A percentile compares a stretch with the other conserved stretches of the same genome.
phyloP scores from a whole-genome alignment of 2,329 filamentous ascomycete species.

The Pseudocercospora vitis region DNA sequence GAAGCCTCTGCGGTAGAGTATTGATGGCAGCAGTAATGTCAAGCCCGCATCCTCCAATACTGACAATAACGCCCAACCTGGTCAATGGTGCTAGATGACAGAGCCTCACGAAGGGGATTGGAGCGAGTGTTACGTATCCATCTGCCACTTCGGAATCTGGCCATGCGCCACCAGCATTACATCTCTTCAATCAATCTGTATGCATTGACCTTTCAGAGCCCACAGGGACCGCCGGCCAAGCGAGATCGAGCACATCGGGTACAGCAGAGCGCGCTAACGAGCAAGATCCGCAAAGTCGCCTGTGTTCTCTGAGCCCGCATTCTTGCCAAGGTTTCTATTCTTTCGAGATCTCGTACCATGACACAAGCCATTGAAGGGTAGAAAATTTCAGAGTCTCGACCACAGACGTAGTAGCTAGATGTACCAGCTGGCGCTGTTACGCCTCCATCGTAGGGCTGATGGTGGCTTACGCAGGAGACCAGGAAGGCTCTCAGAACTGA shows the following conservation, averaged over 20 bases:
- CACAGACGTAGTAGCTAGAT: not conserved
- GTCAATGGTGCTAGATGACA: too few relatives aligned
- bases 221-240: too few relatives aligned
- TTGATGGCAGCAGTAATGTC: not conserved
- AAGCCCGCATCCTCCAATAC: not conserved
- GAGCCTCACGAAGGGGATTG: too few relatives aligned
- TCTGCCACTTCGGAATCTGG: not conserved
- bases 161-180: not conserved
- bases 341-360: not conserved
- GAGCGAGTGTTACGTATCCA: too few relatives aligned
- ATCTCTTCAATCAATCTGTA: too few relatives aligned
- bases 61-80: too few relatives aligned
- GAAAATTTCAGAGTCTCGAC: not conserved
- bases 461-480: too few relatives aligned
- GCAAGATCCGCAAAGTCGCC: not conserved
- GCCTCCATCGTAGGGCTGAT: too few relatives aligned
- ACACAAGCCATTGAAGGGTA: not conserved
- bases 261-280: too few relatives aligned
- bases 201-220: too few relatives aligned
- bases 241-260: too few relatives aligned
- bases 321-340: not conserved
- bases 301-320: not conserved
- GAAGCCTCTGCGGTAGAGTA: not conserved
- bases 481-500: too few relatives aligned
- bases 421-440: not conserved